Base-by-base conservation (phyloP, 805 yeast genomes). In the Candida tallmaniae region DNA sequence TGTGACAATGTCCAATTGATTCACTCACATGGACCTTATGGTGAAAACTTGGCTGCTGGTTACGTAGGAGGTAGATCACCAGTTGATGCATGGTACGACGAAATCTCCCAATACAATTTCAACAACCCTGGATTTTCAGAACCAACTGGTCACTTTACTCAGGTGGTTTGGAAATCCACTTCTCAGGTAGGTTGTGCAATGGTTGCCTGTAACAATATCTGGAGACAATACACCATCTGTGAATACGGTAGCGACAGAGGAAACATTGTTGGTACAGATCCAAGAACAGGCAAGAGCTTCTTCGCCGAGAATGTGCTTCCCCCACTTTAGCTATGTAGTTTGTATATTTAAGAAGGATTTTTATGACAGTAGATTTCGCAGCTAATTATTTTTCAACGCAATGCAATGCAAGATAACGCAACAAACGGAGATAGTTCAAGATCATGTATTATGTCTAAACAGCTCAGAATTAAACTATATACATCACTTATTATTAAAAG, bases 41-140 rank as follows among this genome's bases (percentile, higher is more conserved):
- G 93, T 62, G 90, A 83, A 55, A 83, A 83, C 62, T 67, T 83
- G 45, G 89, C 88, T 12, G 72, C 77, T 26, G 90, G 87, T 41
- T 70, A 70, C 45, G 58, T 75, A 4, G 80, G 73, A 3, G 78
- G 74, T 20, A 51, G 67, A 19, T 35, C 45, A 14, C 83, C 86
- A 3, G 83, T 81, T 25, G 80, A 79, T 40, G 78, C 82, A 27
- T 83, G 93, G 93, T 83, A 83, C 59, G 57, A 65, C 39, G 90
- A 83, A 63, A 81, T 79, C 44, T 37, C 48, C 8, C 40, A 54
- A 34, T 83, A 81, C 60, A 61, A 74, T 56, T 82, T 57, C 60
- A 51, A 58, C 30, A 57, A 71, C 32, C 76, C 79, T 19, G 79
- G 75, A 37, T 65, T 59, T 45, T 68, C 68, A 36, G 65, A 59